These are phyloP conservation scores for Harrya chromipes DNA, from an alignment of 768 basidiomycete genomes.

Conservation along the genomic window DNA sequence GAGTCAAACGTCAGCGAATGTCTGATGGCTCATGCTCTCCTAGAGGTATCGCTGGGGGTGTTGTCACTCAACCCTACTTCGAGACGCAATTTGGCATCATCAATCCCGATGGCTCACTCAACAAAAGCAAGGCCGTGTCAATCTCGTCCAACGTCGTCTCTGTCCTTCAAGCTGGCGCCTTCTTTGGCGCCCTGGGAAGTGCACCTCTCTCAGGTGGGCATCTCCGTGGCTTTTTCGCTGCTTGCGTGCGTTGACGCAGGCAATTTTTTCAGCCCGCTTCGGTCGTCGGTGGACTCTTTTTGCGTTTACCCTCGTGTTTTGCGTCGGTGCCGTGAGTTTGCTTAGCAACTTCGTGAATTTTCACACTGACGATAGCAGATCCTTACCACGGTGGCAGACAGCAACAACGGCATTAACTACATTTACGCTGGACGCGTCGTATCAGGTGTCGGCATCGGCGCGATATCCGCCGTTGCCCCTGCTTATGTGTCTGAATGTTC, in stretches of 20 bases:
- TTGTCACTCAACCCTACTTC: constrained; percentile 64
- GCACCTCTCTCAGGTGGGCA: constrained; percentile 64
- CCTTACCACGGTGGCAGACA: constrained; percentile 64
- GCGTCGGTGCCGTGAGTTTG: constrained; percentile 64
- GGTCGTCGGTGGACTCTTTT: constrained; percentile 68
- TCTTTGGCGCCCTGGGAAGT: constrained; percentile 80
- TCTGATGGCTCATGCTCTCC: neutral
- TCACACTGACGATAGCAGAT: constrained; percentile 39
- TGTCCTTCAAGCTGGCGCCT: constrained; percentile 82
- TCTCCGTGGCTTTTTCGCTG: neutral
- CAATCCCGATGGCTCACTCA: constrained; percentile 39
- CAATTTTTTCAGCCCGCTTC: constrained; percentile 44
- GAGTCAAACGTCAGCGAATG: too few relatives aligned
- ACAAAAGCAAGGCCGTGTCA: constrained; percentile 41
- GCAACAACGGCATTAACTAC: constrained; percentile 53
- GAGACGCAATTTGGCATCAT: constrained; percentile 57
- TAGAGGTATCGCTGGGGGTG: constrained; percentile 66
- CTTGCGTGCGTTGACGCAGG: neutral
- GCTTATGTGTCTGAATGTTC: constrained; percentile 85
- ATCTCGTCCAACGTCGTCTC: constrained; percentile 86
- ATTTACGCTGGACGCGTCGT: constrained; percentile 83
- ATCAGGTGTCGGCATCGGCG: constrained; percentile 78
- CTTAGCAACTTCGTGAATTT: neutral
- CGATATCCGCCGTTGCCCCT: constrained; percentile 80
- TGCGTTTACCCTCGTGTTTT: constrained; percentile 59